Percentiles rank a stretch among this genome's conserved stretches.
Conservation (phyloP, 225 moss, liverwort and hornwort species). For the Pleurozium schreberi region DNA sequence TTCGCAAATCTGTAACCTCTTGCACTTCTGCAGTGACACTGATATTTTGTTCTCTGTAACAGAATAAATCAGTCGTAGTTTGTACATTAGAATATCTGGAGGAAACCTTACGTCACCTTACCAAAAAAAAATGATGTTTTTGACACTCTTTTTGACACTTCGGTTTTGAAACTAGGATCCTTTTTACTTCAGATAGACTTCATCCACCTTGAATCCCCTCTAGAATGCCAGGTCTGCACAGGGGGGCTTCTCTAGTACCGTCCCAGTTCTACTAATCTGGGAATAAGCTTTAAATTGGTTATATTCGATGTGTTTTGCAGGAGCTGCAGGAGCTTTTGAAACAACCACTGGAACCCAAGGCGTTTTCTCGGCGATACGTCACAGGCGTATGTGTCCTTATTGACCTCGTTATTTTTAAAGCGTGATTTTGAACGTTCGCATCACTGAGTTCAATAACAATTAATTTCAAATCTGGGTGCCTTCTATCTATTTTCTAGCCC, state of each 20-base stretch:
- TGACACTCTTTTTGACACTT: not conserved
- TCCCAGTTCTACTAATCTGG: not conserved
- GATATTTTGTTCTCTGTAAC: not conserved
- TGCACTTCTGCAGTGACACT: not conserved
- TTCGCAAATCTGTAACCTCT: not conserved
- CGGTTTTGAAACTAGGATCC: not conserved
- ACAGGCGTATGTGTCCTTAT: slow-evolving; percentile 46
- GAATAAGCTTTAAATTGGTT: not conserved
- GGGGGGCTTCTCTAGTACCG: too few species aligned
- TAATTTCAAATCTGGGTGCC: not conserved
- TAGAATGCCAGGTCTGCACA: not conserved
- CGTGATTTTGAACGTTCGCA: not conserved
- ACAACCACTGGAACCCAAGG: slow-evolving; percentile 76
- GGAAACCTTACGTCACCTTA: not conserved
- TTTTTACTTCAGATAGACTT: not conserved
- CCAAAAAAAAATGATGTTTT: not conserved
- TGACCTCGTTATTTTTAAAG: not conserved
- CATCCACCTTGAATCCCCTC: not conserved
- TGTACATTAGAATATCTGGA: not conserved
- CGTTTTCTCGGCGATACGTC: slow-evolving; percentile 81
- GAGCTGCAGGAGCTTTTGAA: slow-evolving; percentile 64
- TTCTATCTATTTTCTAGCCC: not conserved
- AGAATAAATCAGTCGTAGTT: not conserved
- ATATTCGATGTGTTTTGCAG: slow-evolving; percentile 13
- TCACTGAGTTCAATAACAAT: not conserved